Base-by-base conservation (phyloP, 1,139 yeast species). In the Kodamaea sp. region DNA sequence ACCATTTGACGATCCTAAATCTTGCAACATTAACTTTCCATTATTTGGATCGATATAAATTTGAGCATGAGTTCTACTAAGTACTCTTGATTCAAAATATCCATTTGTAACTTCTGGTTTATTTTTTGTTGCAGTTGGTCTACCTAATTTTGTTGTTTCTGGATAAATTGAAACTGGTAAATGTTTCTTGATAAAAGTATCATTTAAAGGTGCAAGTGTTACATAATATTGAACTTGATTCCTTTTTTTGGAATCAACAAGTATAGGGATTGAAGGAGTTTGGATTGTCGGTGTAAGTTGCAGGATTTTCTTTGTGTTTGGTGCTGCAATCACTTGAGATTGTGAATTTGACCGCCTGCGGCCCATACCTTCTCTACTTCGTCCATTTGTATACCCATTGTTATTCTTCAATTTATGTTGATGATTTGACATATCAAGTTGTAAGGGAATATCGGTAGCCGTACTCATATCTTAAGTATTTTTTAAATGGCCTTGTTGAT, bases 31-130 rank as follows among this genome's bases (percentile, higher is more conserved):
- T 27, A 92, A 73, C 43, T 75, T 75, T 8, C 94, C 90, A 6
- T 70, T 67, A 24, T 65, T 65, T n/a, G 79, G 67, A 50, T 84
- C 90, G 31, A 89, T 81, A 69, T 79, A 87, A 46, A 92, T 67
- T 51, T 87, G 92, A 0, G 99, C 99, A 63, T 92, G 99, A 54
- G 86, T 92, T 48, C 99, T 71, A 33, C 95, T 84, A 37, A 92
- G 73, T 9, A 94, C 98, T 29, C 98, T 70, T 7, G 97, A 88
- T 58, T 92, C 98, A 56, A 92, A 92, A 59, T 78, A 90, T 0
- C 98, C 98, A 58, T 94, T 94, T 31, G 85, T 82, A 6, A 84
- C 77, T 41, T 82, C 79, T 8, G 95, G 90, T 47, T 76, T 75
- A 37, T 84, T 78, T 50, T 79, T 84, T 11, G 84, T 78, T 41